Evolutionary conservation across 257 asterid genomes (phyloP).

Genomic region (Solanum corneliomulleri): DNA sequence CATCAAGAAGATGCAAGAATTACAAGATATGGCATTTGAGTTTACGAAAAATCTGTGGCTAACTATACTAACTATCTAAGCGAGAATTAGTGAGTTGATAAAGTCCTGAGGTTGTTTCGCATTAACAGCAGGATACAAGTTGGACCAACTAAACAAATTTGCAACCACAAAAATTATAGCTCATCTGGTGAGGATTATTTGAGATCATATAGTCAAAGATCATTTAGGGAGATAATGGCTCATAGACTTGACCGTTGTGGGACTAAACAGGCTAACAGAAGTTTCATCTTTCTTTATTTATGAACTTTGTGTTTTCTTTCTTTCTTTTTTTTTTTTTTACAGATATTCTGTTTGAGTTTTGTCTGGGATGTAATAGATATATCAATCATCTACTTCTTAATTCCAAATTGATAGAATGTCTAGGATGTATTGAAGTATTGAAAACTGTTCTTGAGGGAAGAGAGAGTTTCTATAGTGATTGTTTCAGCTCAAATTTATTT

Average conservation of each 20-base stretch:
- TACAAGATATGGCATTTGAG: background rate
- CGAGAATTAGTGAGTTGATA: background rate
- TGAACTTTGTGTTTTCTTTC: background rate
- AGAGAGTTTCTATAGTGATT: background rate
- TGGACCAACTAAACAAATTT: no score
- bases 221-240: background rate
- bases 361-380: background rate
- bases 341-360: background rate
- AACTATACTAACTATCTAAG: background rate
- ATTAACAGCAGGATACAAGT: background rate
- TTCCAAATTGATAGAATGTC: background rate
- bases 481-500: background rate
- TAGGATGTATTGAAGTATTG: background rate
- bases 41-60: background rate
- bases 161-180: background rate
- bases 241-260: background rate
- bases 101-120: background rate
- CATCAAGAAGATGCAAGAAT: background rate
- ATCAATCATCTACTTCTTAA: background rate
- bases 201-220: background rate
- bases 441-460: background rate
- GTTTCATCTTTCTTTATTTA: background rate
- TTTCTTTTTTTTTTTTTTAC: background rate
- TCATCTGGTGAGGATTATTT: background rate
- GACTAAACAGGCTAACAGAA: background rate